Conservation (phyloP, 2,329 filamentous ascomycete species). For the Pseudodiploospora longispora region DNA sequence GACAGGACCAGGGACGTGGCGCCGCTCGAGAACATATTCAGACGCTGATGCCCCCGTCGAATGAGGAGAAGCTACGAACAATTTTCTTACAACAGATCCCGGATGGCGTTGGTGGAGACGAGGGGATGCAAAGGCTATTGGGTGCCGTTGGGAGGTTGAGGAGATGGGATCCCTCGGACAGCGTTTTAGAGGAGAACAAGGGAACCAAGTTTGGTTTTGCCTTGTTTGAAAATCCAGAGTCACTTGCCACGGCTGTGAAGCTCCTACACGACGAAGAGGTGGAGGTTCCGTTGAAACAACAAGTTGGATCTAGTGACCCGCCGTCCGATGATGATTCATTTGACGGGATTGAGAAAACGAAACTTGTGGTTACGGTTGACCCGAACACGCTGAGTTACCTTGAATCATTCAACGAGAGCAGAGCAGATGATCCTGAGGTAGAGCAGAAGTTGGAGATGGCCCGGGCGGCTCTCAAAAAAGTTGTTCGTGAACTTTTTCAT, state of each 20-base stretch:
- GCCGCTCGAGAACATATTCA: constrained; percentile 61
- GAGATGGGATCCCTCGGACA: constrained; percentile 73
- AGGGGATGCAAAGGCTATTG: constrained; percentile 71
- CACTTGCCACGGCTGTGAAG: constrained; percentile 75
- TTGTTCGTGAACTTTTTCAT: constrained; percentile 64
- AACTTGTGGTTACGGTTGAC: constrained; percentile 69
- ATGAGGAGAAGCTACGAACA: constrained; percentile 85
- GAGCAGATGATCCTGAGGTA: constrained; percentile 53
- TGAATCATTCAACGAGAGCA: constrained; percentile 66
- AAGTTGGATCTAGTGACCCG: constrained; percentile 42
- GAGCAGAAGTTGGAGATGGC: constrained; percentile 65
- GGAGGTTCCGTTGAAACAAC: constrained; percentile 72
- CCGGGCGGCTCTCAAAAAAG: constrained; percentile 57
- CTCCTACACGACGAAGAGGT: constrained; percentile 76
- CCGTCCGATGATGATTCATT: constrained; percentile 36
- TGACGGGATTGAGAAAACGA: constrained; percentile 58
- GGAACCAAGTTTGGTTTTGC: constrained; percentile 88
- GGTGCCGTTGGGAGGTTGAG: constrained; percentile 68
- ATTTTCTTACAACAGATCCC: constrained; percentile 86
- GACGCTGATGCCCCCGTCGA: constrained; percentile 70
- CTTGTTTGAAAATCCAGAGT: constrained; percentile 87
- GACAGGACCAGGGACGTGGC: constrained; percentile 58
- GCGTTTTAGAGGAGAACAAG: constrained; percentile 58
- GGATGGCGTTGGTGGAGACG: constrained; percentile 66
- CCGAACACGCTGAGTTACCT: constrained; percentile 76